A percentile compares a stretch with the other conserved stretches of the same genome.
Conservation (phyloP, 768 basidiomycete species). For the Clitopilus passeckerianus region DNA sequence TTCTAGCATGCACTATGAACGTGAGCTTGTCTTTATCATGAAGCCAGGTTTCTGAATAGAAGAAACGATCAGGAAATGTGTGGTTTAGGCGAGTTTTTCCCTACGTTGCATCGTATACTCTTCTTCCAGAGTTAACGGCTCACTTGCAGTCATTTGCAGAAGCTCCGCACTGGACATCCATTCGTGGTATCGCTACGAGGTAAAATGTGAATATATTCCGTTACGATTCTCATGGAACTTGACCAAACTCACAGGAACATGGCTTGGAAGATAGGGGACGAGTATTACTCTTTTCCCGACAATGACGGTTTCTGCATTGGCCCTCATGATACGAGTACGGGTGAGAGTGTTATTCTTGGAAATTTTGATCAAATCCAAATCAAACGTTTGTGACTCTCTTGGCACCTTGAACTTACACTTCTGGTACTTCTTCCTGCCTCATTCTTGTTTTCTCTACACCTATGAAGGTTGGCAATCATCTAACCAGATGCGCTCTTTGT, state of each 20-base stretch:
- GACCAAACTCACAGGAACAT: slow-evolving; percentile 35
- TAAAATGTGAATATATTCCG: not conserved
- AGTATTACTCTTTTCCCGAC: slow-evolving; percentile 66
- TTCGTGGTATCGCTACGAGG: slow-evolving; percentile 68
- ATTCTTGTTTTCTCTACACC: too few species aligned
- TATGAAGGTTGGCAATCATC: too few species aligned
- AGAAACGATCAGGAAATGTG: not conserved
- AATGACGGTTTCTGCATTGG: slow-evolving; percentile 63
- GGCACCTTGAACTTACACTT: not conserved
- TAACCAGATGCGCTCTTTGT: too few species aligned
- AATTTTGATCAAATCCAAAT: not conserved
- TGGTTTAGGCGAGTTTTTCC: slow-evolving; percentile 4
- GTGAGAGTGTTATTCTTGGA: not conserved
- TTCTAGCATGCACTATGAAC: slow-evolving; percentile 75
- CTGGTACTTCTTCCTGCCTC: too few species aligned
- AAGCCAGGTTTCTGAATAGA: slow-evolving; percentile 71
- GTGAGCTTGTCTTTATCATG: slow-evolving; percentile 87
- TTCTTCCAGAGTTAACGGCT: slow-evolving; percentile 73
- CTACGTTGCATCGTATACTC: slow-evolving; percentile 89
- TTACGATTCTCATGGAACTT: not conserved
- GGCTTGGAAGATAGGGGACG: slow-evolving; percentile 70
- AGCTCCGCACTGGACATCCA: slow-evolving; percentile 85
- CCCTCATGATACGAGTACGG: slow-evolving; percentile 40
- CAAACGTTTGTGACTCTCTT: not conserved
- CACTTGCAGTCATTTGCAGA: slow-evolving; percentile 76